Percentiles rank a stretch among this genome's conserved stretches.
Conservation (phyloP, 441 rosid species). For the Rhodomyrtus psidioides region DNA sequence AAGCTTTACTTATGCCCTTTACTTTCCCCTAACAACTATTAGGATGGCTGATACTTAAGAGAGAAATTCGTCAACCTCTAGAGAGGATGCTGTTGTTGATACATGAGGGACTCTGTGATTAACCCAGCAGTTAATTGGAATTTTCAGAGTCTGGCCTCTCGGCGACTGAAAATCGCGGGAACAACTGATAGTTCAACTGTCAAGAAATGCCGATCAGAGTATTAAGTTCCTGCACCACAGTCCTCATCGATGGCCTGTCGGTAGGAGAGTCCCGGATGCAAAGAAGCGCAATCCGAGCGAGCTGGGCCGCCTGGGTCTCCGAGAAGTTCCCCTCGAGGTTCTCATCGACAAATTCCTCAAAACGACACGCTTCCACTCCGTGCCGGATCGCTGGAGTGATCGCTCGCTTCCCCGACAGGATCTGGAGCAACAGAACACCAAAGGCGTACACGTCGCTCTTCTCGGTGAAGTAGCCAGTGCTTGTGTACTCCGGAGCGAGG, state of each 20-base stretch:
- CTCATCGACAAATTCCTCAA: conserved; percentile 1
- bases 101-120: not conserved
- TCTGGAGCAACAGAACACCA: conserved; percentile 10
- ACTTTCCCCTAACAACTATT: not conserved
- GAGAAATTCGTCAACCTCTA: not conserved
- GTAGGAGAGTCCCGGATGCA: conserved; percentile 4
- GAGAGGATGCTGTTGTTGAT: not conserved
- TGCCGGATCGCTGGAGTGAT: not conserved
- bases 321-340: conserved; percentile 7
- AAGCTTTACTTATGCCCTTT: not conserved
- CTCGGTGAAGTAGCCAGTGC: conserved; percentile 5
- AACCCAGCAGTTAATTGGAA: not conserved
- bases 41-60: not conserved
- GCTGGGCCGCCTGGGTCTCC: not conserved
- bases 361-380: not conserved
- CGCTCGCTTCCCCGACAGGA: conserved; percentile 3
- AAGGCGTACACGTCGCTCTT: conserved; percentile 7
- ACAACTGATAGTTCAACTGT: not conserved
- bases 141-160: not conserved
- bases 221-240: conserved; percentile 1
- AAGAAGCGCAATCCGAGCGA: not conserved
- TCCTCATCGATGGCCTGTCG: conserved; percentile 1
- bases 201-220: not conserved
- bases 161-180: not conserved
- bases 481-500: conserved; percentile 11